phyloP scores from a whole-genome alignment of 2,329 filamentous ascomycete genomes.

The Penicillium thymicola region DNA sequence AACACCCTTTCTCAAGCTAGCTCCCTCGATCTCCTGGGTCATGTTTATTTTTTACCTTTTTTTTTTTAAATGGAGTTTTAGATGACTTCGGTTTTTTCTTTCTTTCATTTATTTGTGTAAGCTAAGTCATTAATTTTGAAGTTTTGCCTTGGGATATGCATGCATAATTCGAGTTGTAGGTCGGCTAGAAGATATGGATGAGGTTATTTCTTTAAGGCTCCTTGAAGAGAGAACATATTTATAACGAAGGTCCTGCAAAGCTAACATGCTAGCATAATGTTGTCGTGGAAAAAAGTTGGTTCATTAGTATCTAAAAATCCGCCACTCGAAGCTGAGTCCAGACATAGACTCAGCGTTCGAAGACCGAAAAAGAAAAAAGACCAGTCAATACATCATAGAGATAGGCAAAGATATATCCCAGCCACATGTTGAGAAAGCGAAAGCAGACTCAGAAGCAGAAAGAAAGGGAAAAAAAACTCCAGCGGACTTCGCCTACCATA shows the following conservation, averaged over 20 bases:
- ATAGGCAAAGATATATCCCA: neutral
- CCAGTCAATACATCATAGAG: neutral
- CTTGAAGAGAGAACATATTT: neutral
- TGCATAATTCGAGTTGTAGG: neutral
- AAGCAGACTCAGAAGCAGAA: neutral
- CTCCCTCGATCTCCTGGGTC: neutral
- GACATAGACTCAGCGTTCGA: neutral
- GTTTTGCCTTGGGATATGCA: neutral
- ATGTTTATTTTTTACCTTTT: neutral
- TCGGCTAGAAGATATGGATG: neutral
- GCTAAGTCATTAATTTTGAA: constrained; percentile 1
- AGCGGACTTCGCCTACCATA: constrained; percentile 16
- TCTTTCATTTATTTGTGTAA: constrained; percentile 4
- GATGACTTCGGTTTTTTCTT: neutral
- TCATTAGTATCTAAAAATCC: neutral
- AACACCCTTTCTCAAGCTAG: neutral
- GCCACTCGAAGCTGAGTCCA: neutral
- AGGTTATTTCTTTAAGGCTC: neutral
- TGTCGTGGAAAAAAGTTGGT: neutral
- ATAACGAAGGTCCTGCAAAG: neutral
- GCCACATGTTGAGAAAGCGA: neutral
- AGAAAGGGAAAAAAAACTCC: constrained; percentile 8
- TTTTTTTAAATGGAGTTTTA: constrained; percentile 8
- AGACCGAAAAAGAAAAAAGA: neutral
- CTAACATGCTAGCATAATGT: neutral